phyloP scores from a whole-genome alignment of 2,329 filamentous ascomycete genomes.

The Whalleya microplaca region DNA sequence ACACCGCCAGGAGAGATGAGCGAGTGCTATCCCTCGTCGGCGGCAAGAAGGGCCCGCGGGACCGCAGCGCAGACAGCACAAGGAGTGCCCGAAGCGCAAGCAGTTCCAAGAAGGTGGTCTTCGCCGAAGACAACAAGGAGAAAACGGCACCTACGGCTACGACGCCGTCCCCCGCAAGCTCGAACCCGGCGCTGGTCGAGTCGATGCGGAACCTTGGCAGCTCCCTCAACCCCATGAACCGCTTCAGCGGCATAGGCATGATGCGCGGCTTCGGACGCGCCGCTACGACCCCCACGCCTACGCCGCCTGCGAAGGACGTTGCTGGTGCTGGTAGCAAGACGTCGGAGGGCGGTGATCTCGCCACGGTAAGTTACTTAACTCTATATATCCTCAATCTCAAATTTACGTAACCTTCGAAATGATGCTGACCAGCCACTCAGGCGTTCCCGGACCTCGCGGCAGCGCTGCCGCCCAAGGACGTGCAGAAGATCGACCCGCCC shows the following conservation, averaged over 20 bases:
- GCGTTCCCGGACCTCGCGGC: conserved; percentile 64
- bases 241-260: conserved; percentile 73
- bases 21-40: conserved; percentile 73
- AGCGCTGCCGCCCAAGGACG: conserved; percentile 57
- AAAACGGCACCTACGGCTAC: conserved; percentile 38
- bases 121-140: conserved; percentile 50
- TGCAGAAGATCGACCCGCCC: conserved; percentile 64
- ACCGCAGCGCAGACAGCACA: conserved; percentile 76
- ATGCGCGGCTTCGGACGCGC: conserved; percentile 75
- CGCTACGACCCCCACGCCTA: conserved; percentile 46
- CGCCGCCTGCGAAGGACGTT: conserved; percentile 43
- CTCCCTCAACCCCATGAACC: conserved; percentile 80
- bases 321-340: conserved; percentile 31
- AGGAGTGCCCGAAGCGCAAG: conserved; percentile 63
- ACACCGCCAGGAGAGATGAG: conserved; percentile 53
- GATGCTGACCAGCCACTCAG: conserved; percentile 39
- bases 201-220: conserved; percentile 81
- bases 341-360: conserved; percentile 59
- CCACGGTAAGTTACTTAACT: too few relatives aligned
- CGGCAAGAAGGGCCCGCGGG: conserved; percentile 64
- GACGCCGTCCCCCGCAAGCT: conserved; percentile 35
- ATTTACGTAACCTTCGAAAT: not conserved
- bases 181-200: conserved; percentile 70
- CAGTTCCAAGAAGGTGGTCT: conserved; percentile 62
- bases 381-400: conserved; percentile 31